Percentiles rank a stretch among this genome's conserved stretches.
Evolutionary conservation across 768 basidiomycete genomes (phyloP).

Genomic region (Jaapia argillacea): DNA sequence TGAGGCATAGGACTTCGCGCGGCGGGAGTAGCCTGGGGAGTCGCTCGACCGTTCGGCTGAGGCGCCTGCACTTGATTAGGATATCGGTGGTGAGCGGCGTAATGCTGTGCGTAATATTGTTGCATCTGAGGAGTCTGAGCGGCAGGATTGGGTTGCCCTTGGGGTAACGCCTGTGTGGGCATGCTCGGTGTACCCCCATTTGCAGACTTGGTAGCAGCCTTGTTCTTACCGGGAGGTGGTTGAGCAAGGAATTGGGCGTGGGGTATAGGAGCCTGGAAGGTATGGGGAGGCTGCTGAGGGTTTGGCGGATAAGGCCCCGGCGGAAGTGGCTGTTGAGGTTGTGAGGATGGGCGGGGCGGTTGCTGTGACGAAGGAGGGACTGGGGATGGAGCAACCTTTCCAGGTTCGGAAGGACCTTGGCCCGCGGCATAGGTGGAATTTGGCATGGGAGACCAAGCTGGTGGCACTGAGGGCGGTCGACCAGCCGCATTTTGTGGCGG

Average conservation of each 20-base stretch:
- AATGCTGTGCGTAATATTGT: no score
- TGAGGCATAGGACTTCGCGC: constrained; percentile 12
- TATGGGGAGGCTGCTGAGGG: constrained; percentile 11
- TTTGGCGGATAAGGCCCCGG: neutral
- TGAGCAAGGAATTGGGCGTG: constrained; percentile 13
- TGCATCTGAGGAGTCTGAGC: no score
- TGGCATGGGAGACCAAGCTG: constrained; percentile 6
- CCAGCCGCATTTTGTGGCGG: constrained; percentile 6
- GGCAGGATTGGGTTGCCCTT: no score
- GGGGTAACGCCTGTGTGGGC: constrained; percentile 3
- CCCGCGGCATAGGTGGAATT: neutral
- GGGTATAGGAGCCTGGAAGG: constrained; percentile 14
- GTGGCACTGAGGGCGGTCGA: constrained; percentile 7
- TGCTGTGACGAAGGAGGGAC: constrained; percentile 14
- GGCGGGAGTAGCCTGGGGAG: neutral
- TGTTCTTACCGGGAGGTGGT: constrained; percentile 10
- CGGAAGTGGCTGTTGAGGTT: constrained; percentile 12
- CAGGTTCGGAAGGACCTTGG: neutral
- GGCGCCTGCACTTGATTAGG: no score
- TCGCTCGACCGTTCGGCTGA: neutral
- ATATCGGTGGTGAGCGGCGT: no score
- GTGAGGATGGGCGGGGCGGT: constrained; percentile 11
- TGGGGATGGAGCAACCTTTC: neutral
- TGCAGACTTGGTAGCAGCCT: constrained; percentile 1
- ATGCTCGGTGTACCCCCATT: constrained; percentile 8